Percentiles rank a stretch among this genome's conserved stretches.
phyloP scores from a whole-genome alignment of 169 alveolate species.

The Plasmodium gonderi region DNA sequence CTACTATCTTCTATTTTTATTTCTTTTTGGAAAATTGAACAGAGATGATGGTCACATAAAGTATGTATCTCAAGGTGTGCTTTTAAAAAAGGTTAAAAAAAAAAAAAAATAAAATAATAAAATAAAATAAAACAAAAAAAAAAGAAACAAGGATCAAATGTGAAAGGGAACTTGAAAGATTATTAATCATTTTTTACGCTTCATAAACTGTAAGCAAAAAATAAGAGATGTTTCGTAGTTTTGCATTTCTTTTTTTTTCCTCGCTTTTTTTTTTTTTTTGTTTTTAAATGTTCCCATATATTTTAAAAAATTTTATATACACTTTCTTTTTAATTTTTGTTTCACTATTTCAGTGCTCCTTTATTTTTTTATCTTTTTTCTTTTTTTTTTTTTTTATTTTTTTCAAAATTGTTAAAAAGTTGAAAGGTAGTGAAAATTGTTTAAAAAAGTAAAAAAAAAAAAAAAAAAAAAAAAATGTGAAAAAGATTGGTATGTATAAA shows the following conservation, averaged over 20 bases:
- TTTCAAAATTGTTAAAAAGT: background rate
- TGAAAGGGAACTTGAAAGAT: background rate
- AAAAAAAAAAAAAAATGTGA: background rate
- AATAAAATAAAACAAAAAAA: background rate
- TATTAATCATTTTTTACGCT: background rate
- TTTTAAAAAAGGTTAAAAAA: slow-evolving; percentile 17
- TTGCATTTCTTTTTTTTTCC: background rate
- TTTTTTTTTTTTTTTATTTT: background rate
- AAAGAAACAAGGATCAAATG: background rate
- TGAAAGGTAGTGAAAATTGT: background rate
- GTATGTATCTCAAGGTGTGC: background rate
- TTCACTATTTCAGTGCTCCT: background rate
- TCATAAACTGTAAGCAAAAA: background rate
- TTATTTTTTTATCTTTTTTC: too few species aligned
- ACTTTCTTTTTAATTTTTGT: background rate
- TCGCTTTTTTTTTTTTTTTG: background rate
- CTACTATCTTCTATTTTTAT: background rate
- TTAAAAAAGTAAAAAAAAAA: background rate
- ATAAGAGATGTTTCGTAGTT: background rate
- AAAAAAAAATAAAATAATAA: background rate
- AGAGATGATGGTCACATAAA: background rate
- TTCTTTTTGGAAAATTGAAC: background rate
- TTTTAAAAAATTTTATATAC: background rate
- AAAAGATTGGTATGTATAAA: background rate
- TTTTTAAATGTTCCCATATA: too few species aligned